Base-by-base conservation (phyloP, 176 grass and related monocot species). In the Ampelocalamus luodianensis region DNA sequence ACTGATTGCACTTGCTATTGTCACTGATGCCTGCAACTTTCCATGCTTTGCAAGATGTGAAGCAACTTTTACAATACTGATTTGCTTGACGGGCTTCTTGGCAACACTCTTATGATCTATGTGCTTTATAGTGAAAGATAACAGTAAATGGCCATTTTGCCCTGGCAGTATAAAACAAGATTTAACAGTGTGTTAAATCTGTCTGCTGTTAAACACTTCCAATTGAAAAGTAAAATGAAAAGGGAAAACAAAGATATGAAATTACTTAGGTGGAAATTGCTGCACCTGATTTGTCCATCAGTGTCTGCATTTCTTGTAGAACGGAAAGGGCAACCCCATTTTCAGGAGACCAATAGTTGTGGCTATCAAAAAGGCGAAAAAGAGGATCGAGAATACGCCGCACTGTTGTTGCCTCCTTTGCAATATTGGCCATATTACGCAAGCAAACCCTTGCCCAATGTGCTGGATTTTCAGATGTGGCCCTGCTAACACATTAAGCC, bases 391-490 rank as follows among this genome's bases (percentile, higher is more conserved):
- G 86, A 91, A 99, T 87, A 72, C 86, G 88, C 22, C 93, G 81
- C 51, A 96, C 83, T 76, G 93, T 99, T 64, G 96, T 94, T 66
- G 96, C 90, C 73, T 94, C 96, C 83, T 88, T 90, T 14, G 96
- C 96, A 56, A 99, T 89, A 86, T 90, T 90, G 53, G 96, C 90
- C 93, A 99, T 96, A 87, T 99, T 96, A 59, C 82, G 79, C 74
- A 99, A 96, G 80, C 93, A 96, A 78, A 96, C 75, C 78, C 88
- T 92, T 45, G 96, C 87, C 96, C 96, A 99, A 32, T 96, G 88
- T 17, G 74, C 73, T 67, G 91, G 93, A 79, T 89, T 94, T 83
- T 87, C 90, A 63, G 83, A 92, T n/a, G 54, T 45, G 71, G 82
- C 80, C 96, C 96, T 99, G 86, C 10, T 59, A 67, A 78, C 32